phyloP scores from a whole-genome alignment of 106 monocot genomes.

The Dendrobium nobile region DNA sequence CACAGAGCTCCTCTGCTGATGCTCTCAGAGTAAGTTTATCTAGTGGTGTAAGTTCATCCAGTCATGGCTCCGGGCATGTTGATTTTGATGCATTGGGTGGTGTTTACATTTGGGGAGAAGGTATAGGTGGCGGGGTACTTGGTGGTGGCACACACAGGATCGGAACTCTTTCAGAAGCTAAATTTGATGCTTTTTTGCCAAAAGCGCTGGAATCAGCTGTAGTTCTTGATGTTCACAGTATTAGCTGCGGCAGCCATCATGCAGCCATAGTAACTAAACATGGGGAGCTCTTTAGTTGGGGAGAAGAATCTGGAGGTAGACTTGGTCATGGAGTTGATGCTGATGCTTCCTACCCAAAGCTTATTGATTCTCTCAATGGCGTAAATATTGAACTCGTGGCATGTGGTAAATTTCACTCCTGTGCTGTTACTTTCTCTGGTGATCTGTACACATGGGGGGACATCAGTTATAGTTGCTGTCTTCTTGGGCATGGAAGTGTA shows the following conservation, averaged over 20 bases:
- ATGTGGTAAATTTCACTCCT: slow-evolving; percentile 82
- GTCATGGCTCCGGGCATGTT: slow-evolving; percentile 70
- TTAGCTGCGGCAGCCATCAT: slow-evolving; percentile 67
- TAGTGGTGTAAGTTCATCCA: slow-evolving; percentile 71
- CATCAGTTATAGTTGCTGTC: slow-evolving; percentile 36
- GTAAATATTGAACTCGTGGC: slow-evolving; percentile 49
- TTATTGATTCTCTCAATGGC: slow-evolving; percentile 49
- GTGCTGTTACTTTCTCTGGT: slow-evolving; percentile 60
- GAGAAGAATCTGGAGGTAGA: slow-evolving; percentile 71
- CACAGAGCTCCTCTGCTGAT: slow-evolving; percentile 7
- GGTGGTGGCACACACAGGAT: slow-evolving; percentile 7
- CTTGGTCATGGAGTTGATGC: slow-evolving; percentile 66
- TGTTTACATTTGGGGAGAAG: slow-evolving; percentile 84
- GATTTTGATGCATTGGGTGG: slow-evolving; percentile 81
- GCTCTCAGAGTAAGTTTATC: slow-evolving; percentile 60
- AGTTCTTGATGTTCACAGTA: slow-evolving; percentile 70
- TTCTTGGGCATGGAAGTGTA: slow-evolving; percentile 18
- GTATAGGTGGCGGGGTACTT: slow-evolving; percentile 47
- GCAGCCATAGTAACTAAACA: slow-evolving; percentile 75
- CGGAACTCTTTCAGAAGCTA: slow-evolving; percentile 19
- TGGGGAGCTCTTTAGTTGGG: slow-evolving; percentile 87
- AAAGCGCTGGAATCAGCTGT: slow-evolving; percentile 75
- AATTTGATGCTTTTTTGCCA: slow-evolving; percentile 46
- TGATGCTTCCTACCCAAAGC: slow-evolving; percentile 45
- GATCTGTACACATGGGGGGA: slow-evolving; percentile 89